A percentile compares a stretch with the other conserved stretches of the same genome.
These are phyloP conservation scores for Mycena vulgaris DNA, from an alignment of 768 basidiomycete species.

Conservation along the genomic window DNA sequence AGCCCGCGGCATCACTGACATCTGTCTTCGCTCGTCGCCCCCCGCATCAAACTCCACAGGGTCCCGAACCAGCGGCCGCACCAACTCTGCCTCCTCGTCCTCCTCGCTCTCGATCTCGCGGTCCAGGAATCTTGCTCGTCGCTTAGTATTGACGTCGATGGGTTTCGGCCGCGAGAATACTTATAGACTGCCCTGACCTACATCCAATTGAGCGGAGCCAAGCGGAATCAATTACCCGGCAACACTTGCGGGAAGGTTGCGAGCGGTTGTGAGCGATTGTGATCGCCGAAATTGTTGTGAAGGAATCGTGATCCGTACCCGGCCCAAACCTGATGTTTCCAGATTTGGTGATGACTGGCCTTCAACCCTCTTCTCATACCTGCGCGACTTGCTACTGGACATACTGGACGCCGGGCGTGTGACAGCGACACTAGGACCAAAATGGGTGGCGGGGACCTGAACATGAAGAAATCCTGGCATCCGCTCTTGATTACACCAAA, in stretches of 20 bases:
- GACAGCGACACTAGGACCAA: conserved; percentile 68
- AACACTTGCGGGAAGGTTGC: no score
- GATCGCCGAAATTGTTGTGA: no score
- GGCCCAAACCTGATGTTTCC: no score
- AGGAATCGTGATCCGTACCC: no score
- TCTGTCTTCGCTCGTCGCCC: no score
- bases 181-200: conserved; percentile 91
- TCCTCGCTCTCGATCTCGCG: conserved; percentile 80
- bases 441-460: conserved; percentile 99
- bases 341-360: conserved; percentile 92
- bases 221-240: conserved; percentile 41
- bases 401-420: no score
- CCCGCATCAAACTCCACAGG: conserved; percentile 77
- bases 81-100: conserved; percentile 70
- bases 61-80: conserved; percentile 71
- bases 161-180: conserved; percentile 92
- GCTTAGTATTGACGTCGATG: conserved; percentile 83
- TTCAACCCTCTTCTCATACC: no score
- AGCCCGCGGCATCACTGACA: conserved; percentile 74
- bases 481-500: conserved; percentile 97
- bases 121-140: conserved; percentile 80
- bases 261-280: no score
- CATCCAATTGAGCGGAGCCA: conserved; percentile 21
- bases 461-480: conserved; percentile 99
- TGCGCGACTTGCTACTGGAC: no score